Evolutionary conservation across 306 rosid genomes (phyloP).

Genomic region (Citrullus amarus): DNA sequence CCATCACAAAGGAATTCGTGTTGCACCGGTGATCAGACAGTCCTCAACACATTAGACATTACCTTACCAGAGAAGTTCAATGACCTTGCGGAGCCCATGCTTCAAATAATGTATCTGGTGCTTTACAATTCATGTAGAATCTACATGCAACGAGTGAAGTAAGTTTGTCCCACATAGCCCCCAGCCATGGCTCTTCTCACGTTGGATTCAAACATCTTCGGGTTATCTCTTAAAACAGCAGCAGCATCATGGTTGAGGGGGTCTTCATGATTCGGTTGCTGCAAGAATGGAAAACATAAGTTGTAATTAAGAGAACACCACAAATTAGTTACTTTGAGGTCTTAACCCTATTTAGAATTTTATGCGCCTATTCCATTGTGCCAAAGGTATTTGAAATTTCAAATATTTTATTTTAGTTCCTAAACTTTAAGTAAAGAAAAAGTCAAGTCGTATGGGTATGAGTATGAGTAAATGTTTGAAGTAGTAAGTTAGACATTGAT

Average conservation of each 20-base stretch:
- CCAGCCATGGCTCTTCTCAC: constrained; percentile 56
- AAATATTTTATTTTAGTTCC: not conserved
- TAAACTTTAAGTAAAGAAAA: not conserved
- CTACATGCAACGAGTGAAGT: constrained; percentile 38
- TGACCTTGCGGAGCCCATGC: not conserved
- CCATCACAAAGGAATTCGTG: constrained; percentile 4
- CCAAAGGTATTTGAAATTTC: not conserved
- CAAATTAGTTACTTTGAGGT: not conserved
- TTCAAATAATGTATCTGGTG: not conserved
- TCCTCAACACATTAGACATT: not conserved
- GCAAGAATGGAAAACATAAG: constrained; percentile 3
- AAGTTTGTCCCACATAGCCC: constrained; percentile 44
- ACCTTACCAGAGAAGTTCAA: constrained; percentile 2
- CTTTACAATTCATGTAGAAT: constrained; percentile 1
- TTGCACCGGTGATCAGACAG: not conserved
- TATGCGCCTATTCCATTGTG: not conserved
- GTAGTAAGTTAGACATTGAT: not conserved
- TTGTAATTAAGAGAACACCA: not conserved
- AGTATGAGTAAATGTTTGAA: not conserved
- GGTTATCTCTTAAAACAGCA: constrained; percentile 39
- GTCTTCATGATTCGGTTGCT: constrained; percentile 42
- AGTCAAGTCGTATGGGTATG: not conserved
- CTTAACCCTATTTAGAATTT: not conserved
- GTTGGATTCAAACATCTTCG: constrained; percentile 38
- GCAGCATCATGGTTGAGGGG: constrained; percentile 53